phyloP scores from a whole-genome alignment of 2,329 filamentous ascomycete genomes.

The Pezicula rhizophila region DNA sequence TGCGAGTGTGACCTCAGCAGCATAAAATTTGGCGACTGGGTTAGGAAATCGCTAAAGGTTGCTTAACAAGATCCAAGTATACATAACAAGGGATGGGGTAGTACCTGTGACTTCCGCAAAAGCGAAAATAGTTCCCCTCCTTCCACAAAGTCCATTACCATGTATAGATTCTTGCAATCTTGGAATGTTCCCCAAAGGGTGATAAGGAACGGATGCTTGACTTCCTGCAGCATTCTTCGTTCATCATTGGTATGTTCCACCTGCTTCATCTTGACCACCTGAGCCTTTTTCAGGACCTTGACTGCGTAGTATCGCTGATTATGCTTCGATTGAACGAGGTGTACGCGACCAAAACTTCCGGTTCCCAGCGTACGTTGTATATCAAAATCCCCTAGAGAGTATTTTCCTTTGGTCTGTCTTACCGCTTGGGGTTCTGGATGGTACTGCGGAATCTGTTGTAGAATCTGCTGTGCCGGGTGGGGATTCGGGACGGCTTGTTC shows the following conservation, averaged over 20 bases:
- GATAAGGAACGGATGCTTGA: constrained; percentile 96
- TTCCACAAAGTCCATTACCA: constrained; percentile 99
- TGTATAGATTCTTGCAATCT: constrained; percentile 91
- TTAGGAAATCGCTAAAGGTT: constrained; percentile 81
- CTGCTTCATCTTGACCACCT: constrained; percentile 99
- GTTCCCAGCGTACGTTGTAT: constrained; percentile 90
- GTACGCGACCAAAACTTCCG: constrained; percentile 92
- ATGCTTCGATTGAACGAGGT: constrained; percentile 95
- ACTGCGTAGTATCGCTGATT: constrained; percentile 98
- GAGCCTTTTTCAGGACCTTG: constrained; percentile 96
- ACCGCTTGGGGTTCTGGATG: constrained; percentile 26
- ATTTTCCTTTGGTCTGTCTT: constrained; percentile 91
- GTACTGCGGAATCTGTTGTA: constrained; percentile 6
- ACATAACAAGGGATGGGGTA: background rate
- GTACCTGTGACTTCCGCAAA: constrained; percentile 81
- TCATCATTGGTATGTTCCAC: constrained; percentile 99
- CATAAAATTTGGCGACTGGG: constrained; percentile 98
- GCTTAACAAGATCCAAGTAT: constrained; percentile 6
- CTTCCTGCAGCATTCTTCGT: constrained; percentile 87
- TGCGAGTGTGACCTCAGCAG: constrained; percentile 91
- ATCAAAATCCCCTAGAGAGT: constrained; percentile 84
- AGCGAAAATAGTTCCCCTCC: constrained; percentile 96
- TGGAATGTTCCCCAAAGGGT: constrained; percentile 99
- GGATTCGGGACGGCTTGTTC: constrained; percentile 14
- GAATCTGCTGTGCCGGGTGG: constrained; percentile 8